phyloP scores from a whole-genome alignment of 345 rosid genomes.

The Citrus maxima region DNA sequence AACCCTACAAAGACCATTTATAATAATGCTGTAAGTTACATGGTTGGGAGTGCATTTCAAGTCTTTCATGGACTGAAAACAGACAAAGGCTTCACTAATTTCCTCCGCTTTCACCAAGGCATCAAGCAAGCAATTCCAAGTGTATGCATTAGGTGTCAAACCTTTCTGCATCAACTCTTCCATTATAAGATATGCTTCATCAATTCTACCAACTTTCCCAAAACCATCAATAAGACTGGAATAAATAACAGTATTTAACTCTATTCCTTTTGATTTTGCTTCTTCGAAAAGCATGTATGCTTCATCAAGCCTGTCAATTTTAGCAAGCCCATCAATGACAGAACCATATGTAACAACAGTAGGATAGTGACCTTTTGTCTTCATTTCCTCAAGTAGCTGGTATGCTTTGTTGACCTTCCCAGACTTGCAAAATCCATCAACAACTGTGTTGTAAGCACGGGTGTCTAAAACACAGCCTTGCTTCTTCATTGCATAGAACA shows the following conservation, averaged over 20 bases:
- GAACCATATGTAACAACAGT: slow-evolving; percentile 94
- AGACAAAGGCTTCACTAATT: slow-evolving; percentile 76
- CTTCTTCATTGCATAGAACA: slow-evolving; percentile 87
- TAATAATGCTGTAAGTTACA: slow-evolving; percentile 70
- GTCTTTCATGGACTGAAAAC: slow-evolving; percentile 86
- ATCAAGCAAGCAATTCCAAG: slow-evolving; percentile 97
- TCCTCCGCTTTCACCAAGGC: slow-evolving; percentile 90
- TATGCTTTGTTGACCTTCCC: slow-evolving; percentile 89
- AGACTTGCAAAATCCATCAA: slow-evolving; percentile 92
- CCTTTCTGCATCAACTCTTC: slow-evolving; percentile 97
- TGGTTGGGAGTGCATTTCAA: slow-evolving; percentile 66
- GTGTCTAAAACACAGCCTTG: slow-evolving; percentile 84
- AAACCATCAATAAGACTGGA: slow-evolving; percentile 93
- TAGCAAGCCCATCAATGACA: slow-evolving; percentile 78
- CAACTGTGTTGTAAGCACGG: slow-evolving; percentile 76
- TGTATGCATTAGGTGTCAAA: slow-evolving; percentile 68
- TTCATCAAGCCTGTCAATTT: slow-evolving; percentile 95
- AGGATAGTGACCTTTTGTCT: slow-evolving; percentile 67
- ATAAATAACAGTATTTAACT: slow-evolving; percentile 71
- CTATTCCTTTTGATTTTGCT: slow-evolving; percentile 74
- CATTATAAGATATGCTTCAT: slow-evolving; percentile 92
- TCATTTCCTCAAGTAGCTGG: slow-evolving; percentile 97
- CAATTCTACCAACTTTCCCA: slow-evolving; percentile 94
- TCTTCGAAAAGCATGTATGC: slow-evolving; percentile 98
- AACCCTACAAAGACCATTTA: slow-evolving; percentile 81